Evolutionary conservation across 495 filamentous ascomycete species (phyloP), one percentile per base, ranked within the genome.

Genomic region (Apodospora peruviana): DNA sequence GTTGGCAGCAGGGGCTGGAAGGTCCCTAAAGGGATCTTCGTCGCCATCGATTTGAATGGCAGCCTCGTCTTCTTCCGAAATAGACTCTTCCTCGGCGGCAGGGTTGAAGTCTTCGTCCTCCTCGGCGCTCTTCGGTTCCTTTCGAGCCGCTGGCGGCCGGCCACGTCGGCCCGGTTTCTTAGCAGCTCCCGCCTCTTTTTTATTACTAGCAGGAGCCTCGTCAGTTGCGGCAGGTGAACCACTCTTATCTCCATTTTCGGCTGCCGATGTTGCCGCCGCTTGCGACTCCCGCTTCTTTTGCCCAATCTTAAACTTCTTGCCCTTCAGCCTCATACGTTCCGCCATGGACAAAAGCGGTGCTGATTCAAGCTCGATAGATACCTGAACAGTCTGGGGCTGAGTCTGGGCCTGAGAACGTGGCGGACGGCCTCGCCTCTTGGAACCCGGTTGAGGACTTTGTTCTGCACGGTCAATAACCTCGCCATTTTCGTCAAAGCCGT

Each of bases 301-400:
- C 22, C 57, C 52, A 24, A 73, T 74, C 58, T 66, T 73, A 47
- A 73, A 57, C 38, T 68, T 74, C 51, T 64, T 73, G 36, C 72
- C 72, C 38, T 60, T 65, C 11, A 71, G 51, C 37, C 60, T 66
- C 61, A 72, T 69, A n/a, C 70, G 58, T 22, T 75, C 73, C 27
- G 63, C 63, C 66, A 76, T 66, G 7, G 73, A 74, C 58, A 75
- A 58, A 22, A 65, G 66, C 0, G 58, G 47, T 16, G 38, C 42
- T 16, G 14, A 40, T 2, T 50, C 51, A 2, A 44, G 19, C 18
- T 55, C 62, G 1, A 53, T 40, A 1, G 43, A 12, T 1, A 52
- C 20, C 29, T 44, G 12, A 14, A 39, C n/a, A 25, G 21, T 32
- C n/a, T 39, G 45, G 4, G 41, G 19, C 3, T 27, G 29, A 11